Conservation (phyloP, 2,329 filamentous ascomycete species). For the Fusarium nygamai region DNA sequence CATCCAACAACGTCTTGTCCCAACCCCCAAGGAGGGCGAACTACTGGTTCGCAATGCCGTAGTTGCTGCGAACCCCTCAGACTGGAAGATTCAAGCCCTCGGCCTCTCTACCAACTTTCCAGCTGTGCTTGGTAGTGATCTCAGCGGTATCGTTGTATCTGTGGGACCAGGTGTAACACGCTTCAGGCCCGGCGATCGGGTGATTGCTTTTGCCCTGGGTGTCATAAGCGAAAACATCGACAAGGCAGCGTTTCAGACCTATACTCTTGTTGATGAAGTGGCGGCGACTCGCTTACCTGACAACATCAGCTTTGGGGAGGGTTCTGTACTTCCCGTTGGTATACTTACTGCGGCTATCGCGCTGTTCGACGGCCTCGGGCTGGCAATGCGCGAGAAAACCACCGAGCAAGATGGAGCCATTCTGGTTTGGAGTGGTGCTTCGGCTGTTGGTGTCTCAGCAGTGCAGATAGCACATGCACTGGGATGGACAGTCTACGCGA, state of each 20-base stretch:
- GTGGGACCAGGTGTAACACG: not conserved
- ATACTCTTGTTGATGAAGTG: slow-evolving; percentile 33
- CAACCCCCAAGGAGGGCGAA: not conserved
- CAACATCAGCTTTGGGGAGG: slow-evolving; percentile 39
- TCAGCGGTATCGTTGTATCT: slow-evolving; percentile 12
- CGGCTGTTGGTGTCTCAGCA: slow-evolving; percentile 19
- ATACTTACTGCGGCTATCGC: slow-evolving; percentile 1
- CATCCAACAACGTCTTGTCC: not conserved
- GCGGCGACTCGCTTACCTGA: fast-evolving
- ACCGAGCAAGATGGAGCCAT: slow-evolving; percentile 37
- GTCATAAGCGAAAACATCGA: slow-evolving; percentile 44
- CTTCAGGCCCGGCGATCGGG: slow-evolving; percentile 26
- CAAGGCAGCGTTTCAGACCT: slow-evolving; percentile 50
- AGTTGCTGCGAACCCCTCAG: slow-evolving; percentile 49
- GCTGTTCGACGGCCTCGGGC: not conserved
- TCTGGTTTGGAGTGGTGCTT: slow-evolving; percentile 49
- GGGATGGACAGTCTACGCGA: slow-evolving; percentile 19
- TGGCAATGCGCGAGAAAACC: slow-evolving; percentile 26
- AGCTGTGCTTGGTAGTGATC: slow-evolving; percentile 27
- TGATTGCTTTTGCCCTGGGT: slow-evolving; percentile 46
- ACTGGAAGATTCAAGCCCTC: slow-evolving; percentile 49
- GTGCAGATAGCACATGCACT: slow-evolving; percentile 22
- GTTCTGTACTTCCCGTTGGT: slow-evolving; percentile 1
- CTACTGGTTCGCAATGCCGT: slow-evolving; percentile 6
- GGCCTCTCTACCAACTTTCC: slow-evolving; percentile 36